Evolutionary conservation across 306 rosid species (phyloP).

Genomic region (Glycyrrhiza uralensis): DNA sequence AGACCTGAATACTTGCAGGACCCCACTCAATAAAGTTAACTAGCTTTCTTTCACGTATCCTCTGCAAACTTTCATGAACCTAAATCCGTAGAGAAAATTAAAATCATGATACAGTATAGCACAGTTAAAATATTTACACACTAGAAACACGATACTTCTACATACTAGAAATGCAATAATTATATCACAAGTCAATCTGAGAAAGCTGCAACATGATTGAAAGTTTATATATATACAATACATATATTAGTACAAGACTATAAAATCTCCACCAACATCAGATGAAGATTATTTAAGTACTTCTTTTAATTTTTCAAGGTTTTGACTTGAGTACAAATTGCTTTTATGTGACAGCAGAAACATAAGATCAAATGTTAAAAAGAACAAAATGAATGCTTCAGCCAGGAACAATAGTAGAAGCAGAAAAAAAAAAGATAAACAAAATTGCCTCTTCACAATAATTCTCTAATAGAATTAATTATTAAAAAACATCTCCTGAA

Average conservation of each 20-base stretch:
- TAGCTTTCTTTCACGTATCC: constrained; percentile 97
- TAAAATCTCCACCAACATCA: background rate
- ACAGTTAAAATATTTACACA: background rate
- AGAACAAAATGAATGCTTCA: background rate
- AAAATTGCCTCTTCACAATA: background rate
- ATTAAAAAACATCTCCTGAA: background rate
- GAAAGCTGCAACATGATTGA: constrained; percentile 6
- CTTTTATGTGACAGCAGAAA: constrained; percentile 4
- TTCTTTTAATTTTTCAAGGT: background rate
- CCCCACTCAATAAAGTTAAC: constrained; percentile 99
- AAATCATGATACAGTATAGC: constrained; percentile 21
- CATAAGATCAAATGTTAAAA: background rate
- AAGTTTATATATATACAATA: background rate
- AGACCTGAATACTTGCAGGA: constrained; percentile 98
- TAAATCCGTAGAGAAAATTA: constrained; percentile 36
- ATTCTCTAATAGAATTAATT: background rate
- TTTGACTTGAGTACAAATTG: background rate
- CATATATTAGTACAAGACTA: background rate
- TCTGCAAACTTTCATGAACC: constrained; percentile 99
- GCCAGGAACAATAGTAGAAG: background rate
- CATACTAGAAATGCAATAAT: background rate
- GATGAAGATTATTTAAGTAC: background rate
- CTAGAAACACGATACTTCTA: background rate
- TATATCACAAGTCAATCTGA: background rate
- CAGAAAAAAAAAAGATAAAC: background rate